phyloP scores from a whole-genome alignment of 805 yeast species.

The Nakazawaea wyomingensis region DNA sequence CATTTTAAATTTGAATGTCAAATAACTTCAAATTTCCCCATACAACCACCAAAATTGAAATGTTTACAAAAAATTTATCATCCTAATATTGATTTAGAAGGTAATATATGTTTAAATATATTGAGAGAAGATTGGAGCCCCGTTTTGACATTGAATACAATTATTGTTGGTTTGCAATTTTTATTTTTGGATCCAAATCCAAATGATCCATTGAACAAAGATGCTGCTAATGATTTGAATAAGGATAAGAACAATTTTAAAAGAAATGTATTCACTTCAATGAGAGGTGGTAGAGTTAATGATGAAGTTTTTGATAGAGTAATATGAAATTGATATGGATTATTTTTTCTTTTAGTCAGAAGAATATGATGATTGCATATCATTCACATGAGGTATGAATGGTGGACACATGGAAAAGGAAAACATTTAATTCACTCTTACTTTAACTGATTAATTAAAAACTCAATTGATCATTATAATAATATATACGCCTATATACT shows the following conservation, averaged over 20 bases:
- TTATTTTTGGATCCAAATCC: conserved; percentile 88
- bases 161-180: conserved; percentile 79
- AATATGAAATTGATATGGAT: conserved; percentile 16
- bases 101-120: conserved; percentile 88
- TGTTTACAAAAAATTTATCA: conserved; percentile 75
- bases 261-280: conserved; percentile 50
- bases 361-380: no score
- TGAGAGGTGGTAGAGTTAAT: conserved; percentile 69
- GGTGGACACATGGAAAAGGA: no score
- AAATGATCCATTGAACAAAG: conserved; percentile 86
- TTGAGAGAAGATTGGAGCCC: conserved; percentile 97
- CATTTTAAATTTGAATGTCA: conserved; percentile 61
- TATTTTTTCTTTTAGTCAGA: no score
- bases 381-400: no score
- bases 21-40: conserved; percentile 75
- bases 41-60: conserved; percentile 83
- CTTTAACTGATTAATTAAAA: no score
- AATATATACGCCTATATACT: no score
- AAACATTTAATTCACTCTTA: no score
- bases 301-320: conserved; percentile 62
- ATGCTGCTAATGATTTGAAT: conserved; percentile 64
- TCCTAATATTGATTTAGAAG: conserved; percentile 88
- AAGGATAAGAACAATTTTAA: conserved; percentile 45
- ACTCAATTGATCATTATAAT: no score
- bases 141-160: conserved; percentile 73